Evolutionary conservation across 2,329 filamentous ascomycete genomes (phyloP).

Genomic region (Botrytis fragariae): DNA sequence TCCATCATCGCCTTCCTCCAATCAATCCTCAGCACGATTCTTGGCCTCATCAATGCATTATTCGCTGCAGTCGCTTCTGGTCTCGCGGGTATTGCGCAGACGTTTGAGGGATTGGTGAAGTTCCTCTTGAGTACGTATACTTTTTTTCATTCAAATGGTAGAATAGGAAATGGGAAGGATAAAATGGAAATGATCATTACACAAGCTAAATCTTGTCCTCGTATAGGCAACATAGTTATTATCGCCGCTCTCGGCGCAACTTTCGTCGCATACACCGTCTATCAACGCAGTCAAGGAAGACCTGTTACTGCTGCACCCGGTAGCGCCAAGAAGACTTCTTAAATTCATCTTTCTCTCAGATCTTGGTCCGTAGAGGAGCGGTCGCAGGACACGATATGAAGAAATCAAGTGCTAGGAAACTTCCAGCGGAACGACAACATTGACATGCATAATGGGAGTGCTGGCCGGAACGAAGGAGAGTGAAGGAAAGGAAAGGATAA

Average conservation of each 20-base stretch:
- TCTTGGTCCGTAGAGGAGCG: too few relatives aligned
- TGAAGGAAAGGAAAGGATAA: not conserved
- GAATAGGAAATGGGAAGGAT: not conserved
- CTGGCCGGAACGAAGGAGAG: not conserved
- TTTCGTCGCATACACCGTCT: conserved; percentile 31
- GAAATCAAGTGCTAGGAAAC: not conserved
- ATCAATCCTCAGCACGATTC: conserved; percentile 30
- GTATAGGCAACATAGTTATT: conserved; percentile 34
- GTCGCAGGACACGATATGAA: not conserved
- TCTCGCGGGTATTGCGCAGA: conserved; percentile 33
- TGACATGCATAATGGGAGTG: not conserved
- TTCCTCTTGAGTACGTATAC: conserved; percentile 37
- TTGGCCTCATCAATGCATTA: conserved; percentile 29
- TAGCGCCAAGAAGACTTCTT: conserved; percentile 17
- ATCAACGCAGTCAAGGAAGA: conserved; percentile 29
- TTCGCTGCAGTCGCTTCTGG: conserved; percentile 30
- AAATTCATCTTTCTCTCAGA: not conserved
- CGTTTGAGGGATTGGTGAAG: conserved; percentile 34
- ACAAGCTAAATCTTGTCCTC: not conserved
- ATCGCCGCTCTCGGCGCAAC: conserved; percentile 28
- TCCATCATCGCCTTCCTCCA: conserved; percentile 36
- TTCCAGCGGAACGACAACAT: not conserved
- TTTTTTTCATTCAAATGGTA: not conserved
- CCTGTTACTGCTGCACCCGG: conserved; percentile 10
- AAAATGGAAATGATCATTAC: not conserved